phyloP scores from a whole-genome alignment of 306 rosid genomes.

The Cucurbita moschata region DNA sequence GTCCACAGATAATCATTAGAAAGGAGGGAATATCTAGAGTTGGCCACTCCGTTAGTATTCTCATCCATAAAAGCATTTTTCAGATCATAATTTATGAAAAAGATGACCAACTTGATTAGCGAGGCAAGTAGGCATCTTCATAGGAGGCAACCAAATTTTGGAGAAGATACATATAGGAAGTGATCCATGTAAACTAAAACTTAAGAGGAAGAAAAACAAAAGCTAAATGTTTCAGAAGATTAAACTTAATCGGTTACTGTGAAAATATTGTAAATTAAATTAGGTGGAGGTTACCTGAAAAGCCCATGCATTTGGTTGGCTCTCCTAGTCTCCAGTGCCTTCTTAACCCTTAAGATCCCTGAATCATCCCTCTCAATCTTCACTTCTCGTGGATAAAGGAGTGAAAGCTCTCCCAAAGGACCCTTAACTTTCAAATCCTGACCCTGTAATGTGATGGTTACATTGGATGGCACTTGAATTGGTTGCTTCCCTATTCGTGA shows the following conservation, averaged over 20 bases:
- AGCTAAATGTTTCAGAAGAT: background rate
- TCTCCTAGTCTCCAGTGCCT: conserved; percentile 67
- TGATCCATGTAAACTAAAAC: background rate
- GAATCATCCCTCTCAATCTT: conserved; percentile 48
- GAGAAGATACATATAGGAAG: background rate
- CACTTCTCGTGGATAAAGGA: conserved; percentile 73
- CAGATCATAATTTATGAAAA: too few relatives aligned
- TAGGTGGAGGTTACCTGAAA: conserved; percentile 45
- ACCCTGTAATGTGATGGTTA: conserved; percentile 61
- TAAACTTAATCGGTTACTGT: background rate
- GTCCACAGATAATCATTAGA: too few relatives aligned
- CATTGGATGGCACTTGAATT: conserved; percentile 54
- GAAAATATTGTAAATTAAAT: background rate
- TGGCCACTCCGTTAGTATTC: too few relatives aligned
- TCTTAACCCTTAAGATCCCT: conserved; percentile 39
- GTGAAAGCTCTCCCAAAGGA: conserved; percentile 74
- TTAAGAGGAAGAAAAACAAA: background rate
- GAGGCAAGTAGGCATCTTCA: background rate
- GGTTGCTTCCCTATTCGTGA: conserved; percentile 93
- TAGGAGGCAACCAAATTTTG: background rate
- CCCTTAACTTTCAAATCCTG: conserved; percentile 69
- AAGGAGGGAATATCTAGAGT: too few relatives aligned
- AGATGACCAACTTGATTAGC: too few relatives aligned
- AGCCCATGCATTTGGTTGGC: conserved; percentile 97
- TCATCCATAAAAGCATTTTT: too few relatives aligned